These are phyloP conservation scores for Cyclocybe aegerita DNA, from an alignment of 768 basidiomycete species.

Conservation along the genomic window DNA sequence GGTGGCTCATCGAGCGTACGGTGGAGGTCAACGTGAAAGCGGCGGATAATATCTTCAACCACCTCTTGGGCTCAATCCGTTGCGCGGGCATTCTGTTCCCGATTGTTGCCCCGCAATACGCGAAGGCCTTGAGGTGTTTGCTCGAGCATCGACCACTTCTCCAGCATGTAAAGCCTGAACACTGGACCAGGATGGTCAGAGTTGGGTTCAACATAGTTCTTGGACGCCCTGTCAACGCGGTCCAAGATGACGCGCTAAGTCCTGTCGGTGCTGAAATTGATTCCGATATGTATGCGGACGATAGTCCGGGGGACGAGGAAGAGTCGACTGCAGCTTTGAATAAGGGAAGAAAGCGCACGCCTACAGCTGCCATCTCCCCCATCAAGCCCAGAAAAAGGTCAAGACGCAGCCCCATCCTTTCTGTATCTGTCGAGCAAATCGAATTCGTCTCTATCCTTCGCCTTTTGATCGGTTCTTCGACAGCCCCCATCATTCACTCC, in stretches of 20 bases:
- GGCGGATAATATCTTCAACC: constrained; percentile 56
- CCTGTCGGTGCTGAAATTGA: constrained; percentile 28
- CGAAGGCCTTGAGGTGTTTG: constrained; percentile 71
- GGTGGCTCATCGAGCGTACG: constrained; percentile 71
- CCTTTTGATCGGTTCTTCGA: constrained; percentile 55
- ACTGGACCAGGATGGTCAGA: constrained; percentile 70
- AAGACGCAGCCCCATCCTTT: constrained; percentile 18
- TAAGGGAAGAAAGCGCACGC: constrained; percentile 31
- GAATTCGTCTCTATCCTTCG: constrained; percentile 70
- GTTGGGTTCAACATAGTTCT: constrained; percentile 79
- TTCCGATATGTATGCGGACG: constrained; percentile 33
- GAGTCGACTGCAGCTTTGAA: constrained; percentile 23
- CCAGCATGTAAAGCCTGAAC: constrained; percentile 62
- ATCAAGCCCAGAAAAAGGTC: constrained; percentile 21
- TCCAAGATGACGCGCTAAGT: constrained; percentile 22
- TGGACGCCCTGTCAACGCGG: constrained; percentile 46
- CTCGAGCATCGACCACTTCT: constrained; percentile 73
- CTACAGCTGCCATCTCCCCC: constrained; percentile 19
- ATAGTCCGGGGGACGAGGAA: constrained; percentile 29
- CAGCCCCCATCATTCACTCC: constrained; percentile 52
- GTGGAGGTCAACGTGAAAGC: constrained; percentile 57
- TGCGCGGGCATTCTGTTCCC: constrained; percentile 36
- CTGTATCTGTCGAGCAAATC: constrained; percentile 57
- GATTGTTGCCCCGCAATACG: constrained; percentile 74
- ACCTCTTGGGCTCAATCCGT: constrained; percentile 52